Conservation (phyloP, 1,284 basidiomycete genomes). For the Rhizopogon hawkerae region DNA sequence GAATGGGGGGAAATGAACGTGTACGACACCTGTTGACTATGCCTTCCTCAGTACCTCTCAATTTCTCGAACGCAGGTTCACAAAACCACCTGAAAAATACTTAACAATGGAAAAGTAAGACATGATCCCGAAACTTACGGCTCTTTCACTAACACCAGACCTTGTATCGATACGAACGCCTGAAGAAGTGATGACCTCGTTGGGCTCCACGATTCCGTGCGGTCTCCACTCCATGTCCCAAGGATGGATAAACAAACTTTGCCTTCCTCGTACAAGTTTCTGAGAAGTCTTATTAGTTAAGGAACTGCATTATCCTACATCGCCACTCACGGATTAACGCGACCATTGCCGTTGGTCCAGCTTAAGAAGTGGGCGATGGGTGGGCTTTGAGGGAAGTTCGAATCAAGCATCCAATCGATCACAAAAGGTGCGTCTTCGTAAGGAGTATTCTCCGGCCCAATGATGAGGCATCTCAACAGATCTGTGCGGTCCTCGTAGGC, state of each 20-base stretch:
- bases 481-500: constrained; percentile 79
- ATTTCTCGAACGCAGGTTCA: constrained; percentile 86
- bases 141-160: constrained; percentile 84
- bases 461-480: constrained; percentile 79
- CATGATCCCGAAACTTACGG: constrained; percentile 47
- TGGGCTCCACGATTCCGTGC: constrained; percentile 78
- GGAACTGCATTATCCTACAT: constrained; percentile 5
- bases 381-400: constrained; percentile 80
- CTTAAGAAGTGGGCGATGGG: constrained; percentile 86
- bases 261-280: constrained; percentile 91
- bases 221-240: constrained; percentile 88
- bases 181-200: constrained; percentile 80
- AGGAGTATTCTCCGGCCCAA: constrained; percentile 90
- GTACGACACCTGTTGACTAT: constrained; percentile 62
- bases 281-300: constrained; percentile 19
- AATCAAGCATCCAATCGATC: constrained; percentile 88
- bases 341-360: constrained; percentile 90
- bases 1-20: constrained; percentile 1
- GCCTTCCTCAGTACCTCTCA: constrained; percentile 83
- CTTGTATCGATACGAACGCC: constrained; percentile 90
- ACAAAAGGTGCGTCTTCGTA: constrained; percentile 92
- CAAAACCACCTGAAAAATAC: constrained; percentile 65
- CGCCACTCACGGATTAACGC: constrained; percentile 68
- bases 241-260: constrained; percentile 91
- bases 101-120: constrained; percentile 4